Evolutionary conservation across 75 land plant genomes (phyloP).

Genomic region (Picea glauca): DNA sequence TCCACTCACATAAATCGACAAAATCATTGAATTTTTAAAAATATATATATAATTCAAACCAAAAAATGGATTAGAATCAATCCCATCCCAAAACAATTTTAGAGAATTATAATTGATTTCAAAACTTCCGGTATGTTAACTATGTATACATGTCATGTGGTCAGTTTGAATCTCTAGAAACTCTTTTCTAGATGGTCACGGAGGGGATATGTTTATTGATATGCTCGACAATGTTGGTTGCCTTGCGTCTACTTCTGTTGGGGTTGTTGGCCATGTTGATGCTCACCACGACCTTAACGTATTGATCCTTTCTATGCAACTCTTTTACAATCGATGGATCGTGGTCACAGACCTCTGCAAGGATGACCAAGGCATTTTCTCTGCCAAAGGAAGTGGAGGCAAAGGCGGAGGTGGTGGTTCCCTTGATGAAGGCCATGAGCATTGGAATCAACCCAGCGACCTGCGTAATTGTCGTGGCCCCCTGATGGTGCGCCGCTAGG

Average conservation of each 20-base stretch:
- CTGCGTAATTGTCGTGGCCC: conserved; percentile 45
- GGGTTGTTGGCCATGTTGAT: conserved; percentile 44
- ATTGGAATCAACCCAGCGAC: conserved; percentile 23
- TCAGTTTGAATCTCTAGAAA: too few species aligned
- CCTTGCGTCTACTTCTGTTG: conserved; percentile 62
- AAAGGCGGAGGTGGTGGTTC: not conserved
- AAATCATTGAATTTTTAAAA: too few species aligned
- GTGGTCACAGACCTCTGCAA: conserved; percentile 33
- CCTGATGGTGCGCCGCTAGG: conserved; percentile 50
- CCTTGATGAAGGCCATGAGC: conserved; percentile 40
- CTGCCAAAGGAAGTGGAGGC: not conserved
- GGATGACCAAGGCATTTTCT: conserved; percentile 63
- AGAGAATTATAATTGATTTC: too few species aligned
- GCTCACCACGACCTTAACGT: conserved; percentile 26
- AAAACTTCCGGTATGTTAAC: too few species aligned
- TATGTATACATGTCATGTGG: too few species aligned
- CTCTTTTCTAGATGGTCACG: not conserved
- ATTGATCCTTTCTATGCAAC: conserved; percentile 32
- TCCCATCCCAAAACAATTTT: too few species aligned
- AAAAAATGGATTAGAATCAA: too few species aligned
- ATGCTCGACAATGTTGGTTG: conserved; percentile 11
- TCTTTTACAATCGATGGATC: conserved; percentile 37
- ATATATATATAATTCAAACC: too few species aligned
- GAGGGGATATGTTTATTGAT: not conserved
- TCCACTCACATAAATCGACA: too few species aligned